Evolutionary conservation across 2,329 filamentous ascomycete genomes (phyloP), one percentile per base, ranked within the genome.

Genomic region (Phaeosphaeriaceae sp.): DNA sequence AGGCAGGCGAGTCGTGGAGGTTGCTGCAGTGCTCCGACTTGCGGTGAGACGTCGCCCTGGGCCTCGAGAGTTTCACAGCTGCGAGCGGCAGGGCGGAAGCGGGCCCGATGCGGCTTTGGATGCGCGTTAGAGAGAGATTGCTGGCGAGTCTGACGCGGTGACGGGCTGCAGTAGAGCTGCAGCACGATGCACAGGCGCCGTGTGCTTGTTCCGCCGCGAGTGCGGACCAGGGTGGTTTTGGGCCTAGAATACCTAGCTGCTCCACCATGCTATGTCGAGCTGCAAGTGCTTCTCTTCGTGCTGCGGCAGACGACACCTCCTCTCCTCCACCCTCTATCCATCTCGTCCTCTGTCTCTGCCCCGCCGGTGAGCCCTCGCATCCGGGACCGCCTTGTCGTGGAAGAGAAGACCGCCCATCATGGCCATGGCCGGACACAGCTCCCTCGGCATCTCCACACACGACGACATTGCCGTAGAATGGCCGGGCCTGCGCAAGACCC

Each of bases 401-500:
- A 40, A 17, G 36, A 40, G 15, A 40, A 40, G 33, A 56, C 55
- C 51, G 53, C 57, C 9, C 58, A 62, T 46, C 62, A 71, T 70
- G 69, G 61, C 65, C 62, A 71, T 70, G 69, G 61, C 65, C 60
- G 65, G 47, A 45, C 61, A 47, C 57, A 17, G 36, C 58, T 56
- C 45, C 57, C 46, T 60, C 51, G 53, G 55, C 61, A 56, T 48
- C 53, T 48, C 56, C 49, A 56, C 61, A 22, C 7, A 40, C 44
- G 44, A 46, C 65, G 54, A 54, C 61, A 50, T 55, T 52, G 47
- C 55, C 56, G 50, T 60, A 46, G 56, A 63, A 51, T 70, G 66
- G 67, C n/a, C n/a, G 47, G 50, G 40, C 59, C 64, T 73, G 21
- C 63, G 65, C 57, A 48, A 15, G 17, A 21, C 53, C 51, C 60